Evolutionary conservation across 768 basidiomycete genomes (phyloP), one percentile per base, ranked within the genome.

Genomic region (Trametes cinnabarina): DNA sequence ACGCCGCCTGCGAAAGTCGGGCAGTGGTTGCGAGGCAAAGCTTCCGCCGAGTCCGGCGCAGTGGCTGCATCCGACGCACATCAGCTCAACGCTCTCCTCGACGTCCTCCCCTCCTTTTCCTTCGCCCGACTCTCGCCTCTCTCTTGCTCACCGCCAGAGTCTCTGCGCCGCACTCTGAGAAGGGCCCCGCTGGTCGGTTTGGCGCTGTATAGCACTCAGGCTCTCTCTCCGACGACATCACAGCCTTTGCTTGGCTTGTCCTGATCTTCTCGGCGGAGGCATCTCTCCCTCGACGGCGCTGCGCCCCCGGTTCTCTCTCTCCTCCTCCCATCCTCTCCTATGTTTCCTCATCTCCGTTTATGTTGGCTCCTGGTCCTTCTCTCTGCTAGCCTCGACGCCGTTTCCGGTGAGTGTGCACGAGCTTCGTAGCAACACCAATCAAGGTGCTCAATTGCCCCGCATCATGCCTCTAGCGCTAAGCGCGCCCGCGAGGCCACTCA

Each of bases 401-500:
- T 47, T 22, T 48, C 60, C 30, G 60, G 60, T 61, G 40, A 43
- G 60, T 61, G 34, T 41, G 28, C 17, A 25, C 17, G 15, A 20
- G 4, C 17, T 4, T 19, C 34, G 26, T 20, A 35, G 15, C 12
- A 9, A 46, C 54, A 35, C 32, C 32, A 26, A 23, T 44, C 19
- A 26, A 26, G 25, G 28, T 26, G 40, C 58, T 55, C 34, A 50
- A 48, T 34, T 10, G 9, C 23, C 41, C 14, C 15, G 19, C 25
- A 12, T 28, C 10, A 28, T 26, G 41, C 12, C 17, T 28, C 17
- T 51, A 69, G 69, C 68, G 20, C 64, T 64, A 15, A 67, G 71
- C 61, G 55, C 65, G 22, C 69, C 71, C 4, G 72, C 68, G 11
- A 60, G 69, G 20, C 75, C 76, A 4, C 50, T 77, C 52, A 75